Evolutionary conservation across 208 protist species (phyloP), one percentile per base, ranked within the genome.

Genomic region (Leishmania braziliensis): DNA sequence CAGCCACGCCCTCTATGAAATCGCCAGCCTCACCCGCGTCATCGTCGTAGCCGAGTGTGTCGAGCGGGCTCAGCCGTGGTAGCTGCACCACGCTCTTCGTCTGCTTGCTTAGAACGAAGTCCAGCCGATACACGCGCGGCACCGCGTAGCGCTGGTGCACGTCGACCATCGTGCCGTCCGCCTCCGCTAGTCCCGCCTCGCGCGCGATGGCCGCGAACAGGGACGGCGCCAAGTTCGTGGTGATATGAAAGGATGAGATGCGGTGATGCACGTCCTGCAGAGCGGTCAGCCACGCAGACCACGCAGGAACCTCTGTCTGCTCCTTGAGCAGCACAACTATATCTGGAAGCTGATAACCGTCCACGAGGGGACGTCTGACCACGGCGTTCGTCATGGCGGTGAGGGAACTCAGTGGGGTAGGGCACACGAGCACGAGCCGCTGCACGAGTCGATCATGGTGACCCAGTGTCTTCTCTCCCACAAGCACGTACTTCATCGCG

Each of bases 71-170:
- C 33, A 86, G 89, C 29, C 81, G 82, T 23, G 91, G 86, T 20
- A 89, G 77, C 85, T 97, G 93, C 80, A 91, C 90, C 36, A 94
- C 88, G 16, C 80, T 82, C 81, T 97, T 97, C 9, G 91, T 95
- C 74, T 86, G 85, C 48, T 89, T 91, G 71, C 87, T 94, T 8
- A 96, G 83, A 26, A 95, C 84, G 85, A 97, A 95, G 82, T 94
- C 92, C 54, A 97, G 90, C 43, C 90, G 89, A 84, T 92, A 97
- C 33, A 96, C 88, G 8, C 88, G 89, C 26, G 91, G 90, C 5
- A 53, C 75, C 26, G 78, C 74, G 73, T 88, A 90, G 43, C 89
- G 93, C 36, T 81, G 83, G 48, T 84, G 75, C 23, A 82, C 60
- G 53, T 94, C 90, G 16, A 91, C 85, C 10, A 66, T 73, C 16